Base-by-base conservation (phyloP, 768 basidiomycete species). In the Serendipita sp. region DNA sequence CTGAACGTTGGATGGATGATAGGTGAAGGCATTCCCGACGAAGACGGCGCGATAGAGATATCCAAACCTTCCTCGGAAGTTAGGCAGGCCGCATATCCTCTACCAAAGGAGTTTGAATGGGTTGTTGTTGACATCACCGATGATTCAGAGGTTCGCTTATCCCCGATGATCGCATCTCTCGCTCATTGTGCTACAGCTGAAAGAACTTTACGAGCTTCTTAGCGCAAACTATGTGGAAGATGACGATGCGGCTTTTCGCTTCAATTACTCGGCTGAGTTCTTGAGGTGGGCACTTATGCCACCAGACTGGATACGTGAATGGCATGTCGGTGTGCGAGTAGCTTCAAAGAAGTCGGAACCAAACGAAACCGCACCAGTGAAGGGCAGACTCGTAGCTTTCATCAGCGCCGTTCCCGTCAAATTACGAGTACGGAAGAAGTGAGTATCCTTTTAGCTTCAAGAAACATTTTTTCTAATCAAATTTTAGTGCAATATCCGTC, bases 201-300 rank as follows among this genome's bases (percentile, higher is more conserved):
- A 89, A 70, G 96, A 99, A 72, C 84, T 97, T 11, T 90, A 96
- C 70, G 85, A 92, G 67, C 79, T 99, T 2, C 77, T 99, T 44
- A 96, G 91, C 3, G 78, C 86, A 11, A 88, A 98, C 74, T 99
- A 98, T 69, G 93, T 99, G 50, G 96, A 99, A 73, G 96, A 99
- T 71, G 87, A 90, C 68, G 87, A 91, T 60, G 94, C 94, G 3
- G 80, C 88, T n/a, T 96, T 98, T 79, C 84, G 96, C 40, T 97
- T 99, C 79, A 85, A 90, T 71, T 99, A 99, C 70, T 89, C 87
- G 46, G 84, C 91, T 3, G 92, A 97, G 72, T 99, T 99, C 73
- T 77, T 99, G 34, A 77, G 84, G 72, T 99, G 96, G 96, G 95
- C 95, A 6, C 77, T 99, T 44, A 89, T 84, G 68, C 92, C 94